These are phyloP conservation scores for Talaromyces atroroseus DNA, from an alignment of 2,329 filamentous ascomycete species.

Conservation along the genomic window DNA sequence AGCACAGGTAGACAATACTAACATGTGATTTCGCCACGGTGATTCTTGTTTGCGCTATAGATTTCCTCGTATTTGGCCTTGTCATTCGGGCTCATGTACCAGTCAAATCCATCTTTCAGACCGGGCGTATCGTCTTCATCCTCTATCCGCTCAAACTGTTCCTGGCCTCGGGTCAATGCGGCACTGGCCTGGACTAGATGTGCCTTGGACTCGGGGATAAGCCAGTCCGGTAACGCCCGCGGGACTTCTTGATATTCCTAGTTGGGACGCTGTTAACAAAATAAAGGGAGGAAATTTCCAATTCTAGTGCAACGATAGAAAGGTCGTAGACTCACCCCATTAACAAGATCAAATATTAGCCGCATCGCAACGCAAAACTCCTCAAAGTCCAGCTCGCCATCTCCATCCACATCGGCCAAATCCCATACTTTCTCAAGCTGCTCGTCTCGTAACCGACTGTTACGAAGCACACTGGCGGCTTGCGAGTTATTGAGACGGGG, in stretches of 20 bases:
- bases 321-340: slow-evolving; percentile 62
- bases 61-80: slow-evolving; percentile 96
- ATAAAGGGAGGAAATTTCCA: not conserved
- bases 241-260: slow-evolving; percentile 92
- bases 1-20: slow-evolving; percentile 30
- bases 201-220: slow-evolving; percentile 90
- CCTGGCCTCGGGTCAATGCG: slow-evolving; percentile 71
- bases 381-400: slow-evolving; percentile 97
- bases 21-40: slow-evolving; percentile 79
- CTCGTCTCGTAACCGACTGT: slow-evolving; percentile 65
- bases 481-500: slow-evolving; percentile 63
- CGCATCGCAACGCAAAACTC: slow-evolving; percentile 99
- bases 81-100: slow-evolving; percentile 95
- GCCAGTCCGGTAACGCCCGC: slow-evolving; percentile 80
- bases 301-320: not conserved
- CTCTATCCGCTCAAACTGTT: slow-evolving; percentile 78
- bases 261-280: not conserved
- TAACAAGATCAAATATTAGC: slow-evolving; percentile 93
- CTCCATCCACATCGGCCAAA: slow-evolving; percentile 91
- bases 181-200: slow-evolving; percentile 80
- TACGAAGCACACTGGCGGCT: slow-evolving; percentile 67
- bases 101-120: slow-evolving; percentile 94
- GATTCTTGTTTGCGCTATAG: slow-evolving; percentile 85
- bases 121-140: slow-evolving; percentile 73
- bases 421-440: slow-evolving; percentile 99